Evolutionary conservation across 2,329 filamentous ascomycete genomes (phyloP).

Genomic region (Trichoderma gracile): DNA sequence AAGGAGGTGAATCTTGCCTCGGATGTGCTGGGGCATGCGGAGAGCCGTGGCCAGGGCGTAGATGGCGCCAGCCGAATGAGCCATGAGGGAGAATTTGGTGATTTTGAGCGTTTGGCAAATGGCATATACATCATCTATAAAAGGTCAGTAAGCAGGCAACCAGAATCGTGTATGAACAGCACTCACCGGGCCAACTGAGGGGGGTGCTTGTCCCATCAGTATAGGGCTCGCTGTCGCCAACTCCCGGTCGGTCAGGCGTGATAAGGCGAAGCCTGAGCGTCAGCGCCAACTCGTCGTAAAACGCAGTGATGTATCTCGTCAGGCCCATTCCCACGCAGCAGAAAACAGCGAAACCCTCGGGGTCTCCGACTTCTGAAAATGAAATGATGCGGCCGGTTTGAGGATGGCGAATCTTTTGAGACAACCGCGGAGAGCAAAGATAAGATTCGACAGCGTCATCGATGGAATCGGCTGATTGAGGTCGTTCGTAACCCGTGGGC

Average conservation of each 20-base stretch:
- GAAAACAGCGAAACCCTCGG: constrained; percentile 87
- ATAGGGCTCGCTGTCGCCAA: constrained; percentile 88
- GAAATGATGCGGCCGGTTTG: constrained; percentile 86
- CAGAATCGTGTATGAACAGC: too few species aligned
- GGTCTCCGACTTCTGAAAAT: constrained; percentile 94
- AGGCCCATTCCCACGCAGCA: constrained; percentile 98
- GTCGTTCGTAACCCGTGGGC: constrained; percentile 66
- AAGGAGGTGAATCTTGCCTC: constrained; percentile 88
- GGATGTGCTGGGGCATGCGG: constrained; percentile 93
- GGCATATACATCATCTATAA: constrained; percentile 75
- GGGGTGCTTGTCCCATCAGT: constrained; percentile 80
- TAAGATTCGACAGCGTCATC: constrained; percentile 87
- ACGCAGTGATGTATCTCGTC: constrained; percentile 92
- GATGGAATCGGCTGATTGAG: constrained; percentile 79
- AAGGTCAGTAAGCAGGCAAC: constrained; percentile 28
- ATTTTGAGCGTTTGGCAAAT: constrained; percentile 92
- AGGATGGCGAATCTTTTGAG: constrained; percentile 83
- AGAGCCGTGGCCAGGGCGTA: constrained; percentile 94
- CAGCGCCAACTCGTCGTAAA: constrained; percentile 92
- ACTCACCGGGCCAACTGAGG: constrained; percentile 87
- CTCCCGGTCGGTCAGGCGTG: constrained; percentile 89
- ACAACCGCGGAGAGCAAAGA: constrained; percentile 77
- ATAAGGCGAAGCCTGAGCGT: constrained; percentile 88
- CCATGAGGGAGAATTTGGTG: constrained; percentile 92
- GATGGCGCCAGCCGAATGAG: constrained; percentile 96